These are phyloP conservation scores for Artemisia tridentata DNA, from an alignment of 129 eudicot genomes.

Conservation along the genomic window DNA sequence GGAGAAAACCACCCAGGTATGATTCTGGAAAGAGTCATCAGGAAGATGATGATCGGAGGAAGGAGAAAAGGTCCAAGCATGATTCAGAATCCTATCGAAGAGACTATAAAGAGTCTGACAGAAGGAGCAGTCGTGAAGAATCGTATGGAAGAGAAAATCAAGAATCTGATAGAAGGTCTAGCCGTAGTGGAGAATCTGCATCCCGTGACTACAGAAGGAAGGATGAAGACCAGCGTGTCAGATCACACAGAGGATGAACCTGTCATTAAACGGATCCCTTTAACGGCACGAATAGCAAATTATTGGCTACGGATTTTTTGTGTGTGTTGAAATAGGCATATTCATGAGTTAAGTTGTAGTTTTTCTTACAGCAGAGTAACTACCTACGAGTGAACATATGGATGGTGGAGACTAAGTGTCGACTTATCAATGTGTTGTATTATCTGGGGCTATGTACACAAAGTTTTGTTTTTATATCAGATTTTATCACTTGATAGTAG, in stretches of 20 bases:
- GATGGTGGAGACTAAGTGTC: too few relatives aligned
- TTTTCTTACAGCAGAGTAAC: neutral
- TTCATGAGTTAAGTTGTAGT: neutral
- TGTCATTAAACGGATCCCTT: slow-evolving; percentile 1
- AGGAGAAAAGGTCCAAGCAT: slow-evolving; percentile 39
- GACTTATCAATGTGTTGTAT: neutral
- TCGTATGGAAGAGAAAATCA: slow-evolving; percentile 34
- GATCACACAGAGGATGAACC: slow-evolving; percentile 32
- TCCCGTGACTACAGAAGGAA: slow-evolving; percentile 34
- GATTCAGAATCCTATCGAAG: slow-evolving; percentile 48
- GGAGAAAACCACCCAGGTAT: slow-evolving; percentile 40
- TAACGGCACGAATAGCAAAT: neutral
- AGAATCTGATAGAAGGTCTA: slow-evolving; percentile 34
- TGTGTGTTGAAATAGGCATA: neutral
- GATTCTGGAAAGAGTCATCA: neutral
- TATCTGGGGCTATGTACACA: neutral
- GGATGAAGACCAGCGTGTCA: slow-evolving; percentile 42
- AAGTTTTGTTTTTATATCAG: slow-evolving; percentile 1
- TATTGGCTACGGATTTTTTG: neutral
- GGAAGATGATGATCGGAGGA: slow-evolving; percentile 40
- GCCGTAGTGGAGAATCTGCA: slow-evolving; percentile 36
- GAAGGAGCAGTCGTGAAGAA: slow-evolving; percentile 38
- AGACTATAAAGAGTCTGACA: slow-evolving; percentile 35
- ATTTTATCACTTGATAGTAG: too few relatives aligned
- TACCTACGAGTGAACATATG: too few relatives aligned